Base-by-base conservation (phyloP, 805 yeast species). In the Torulaspora indica region DNA sequence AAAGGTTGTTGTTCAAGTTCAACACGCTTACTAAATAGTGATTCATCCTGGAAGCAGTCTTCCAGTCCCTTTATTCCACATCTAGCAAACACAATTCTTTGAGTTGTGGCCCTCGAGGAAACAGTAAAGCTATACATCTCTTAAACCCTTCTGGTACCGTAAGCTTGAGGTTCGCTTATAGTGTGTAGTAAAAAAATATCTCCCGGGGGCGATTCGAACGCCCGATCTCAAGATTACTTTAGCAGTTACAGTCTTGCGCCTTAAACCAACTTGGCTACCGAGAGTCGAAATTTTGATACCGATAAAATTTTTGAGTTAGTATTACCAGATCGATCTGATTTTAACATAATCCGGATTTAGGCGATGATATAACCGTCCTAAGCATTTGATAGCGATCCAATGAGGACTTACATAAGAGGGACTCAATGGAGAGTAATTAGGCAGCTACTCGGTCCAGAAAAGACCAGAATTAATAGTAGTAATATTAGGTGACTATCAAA, bases 121-220 rank as follows among this genome's bases (percentile, higher is more conserved):
- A 20, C 6, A 4, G 4, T 10, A 23, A 34, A 23, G 10, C 17
- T 12, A 6, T 3, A 8, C 13, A 12, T 22, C 14, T 22, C 22
- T 9, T 20, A 14, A 34, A 13, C 15, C 37, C 15, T 20, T 25
- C n/a, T 8, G n/a, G 28, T 8, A 8, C 7, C 7, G n/a, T 12
- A 5, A n/a, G 27, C 15, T 34, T 18, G 27, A 34, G 35, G 35
- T 8, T 13, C 32, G 10, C 3, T 29, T 4, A n/a, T 3, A 8
- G 13, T 3, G 7, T 29, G 32, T 20, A 4, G 22, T 20, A 46
- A 54, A 49, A 53, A 52, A 46, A 54, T 42, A 38, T 61, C 68
- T 61, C 67, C 58, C 63, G 66, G 67, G 67, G 61, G 67, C 61
- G 67, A 63, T 55, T 63, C 67, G 67, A 63, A 63, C 67, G 61